Percentiles rank a stretch among this genome's conserved stretches.
Evolutionary conservation across 352 stramenopile genomes (phyloP).

Genomic region (Peronospora destructor): DNA sequence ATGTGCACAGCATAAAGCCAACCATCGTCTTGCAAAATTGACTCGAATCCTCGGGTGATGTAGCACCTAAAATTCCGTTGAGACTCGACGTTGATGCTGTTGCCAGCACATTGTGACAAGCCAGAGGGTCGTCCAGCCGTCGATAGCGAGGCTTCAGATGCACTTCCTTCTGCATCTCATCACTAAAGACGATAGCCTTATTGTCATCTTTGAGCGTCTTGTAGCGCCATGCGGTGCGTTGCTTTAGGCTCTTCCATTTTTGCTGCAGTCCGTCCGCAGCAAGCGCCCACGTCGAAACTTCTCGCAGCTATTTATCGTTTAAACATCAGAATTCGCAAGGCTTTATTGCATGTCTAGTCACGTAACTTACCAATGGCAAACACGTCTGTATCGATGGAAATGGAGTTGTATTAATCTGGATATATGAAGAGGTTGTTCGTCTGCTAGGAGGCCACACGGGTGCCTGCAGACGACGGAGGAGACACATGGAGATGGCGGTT

Average conservation of each 20-base stretch:
- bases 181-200: constrained; percentile 66
- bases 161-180: constrained; percentile 67
- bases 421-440: background rate
- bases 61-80: constrained; percentile 73
- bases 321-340: constrained; percentile 7
- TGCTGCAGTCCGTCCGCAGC: constrained; percentile 66
- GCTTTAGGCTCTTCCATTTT: constrained; percentile 80
- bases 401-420: background rate
- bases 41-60: constrained; percentile 62
- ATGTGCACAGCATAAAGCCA: constrained; percentile 78
- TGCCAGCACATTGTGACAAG: constrained; percentile 71
- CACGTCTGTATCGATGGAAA: background rate
- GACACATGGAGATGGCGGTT: too few relatives aligned
- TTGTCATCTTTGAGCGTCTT: constrained; percentile 70
- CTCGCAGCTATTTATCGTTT: constrained; percentile 11
- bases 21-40: constrained; percentile 80
- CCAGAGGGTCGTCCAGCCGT: constrained; percentile 49
- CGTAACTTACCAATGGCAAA: constrained; percentile 12
- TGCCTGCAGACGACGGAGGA: constrained; percentile 6
- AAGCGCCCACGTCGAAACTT: constrained; percentile 67
- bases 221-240: constrained; percentile 76
- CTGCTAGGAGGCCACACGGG: constrained; percentile 12
- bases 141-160: constrained; percentile 55
- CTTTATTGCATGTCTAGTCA: background rate
- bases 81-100: constrained; percentile 50